Conservation (phyloP, 495 filamentous ascomycete species). For the Aspergillus sparsus region DNA sequence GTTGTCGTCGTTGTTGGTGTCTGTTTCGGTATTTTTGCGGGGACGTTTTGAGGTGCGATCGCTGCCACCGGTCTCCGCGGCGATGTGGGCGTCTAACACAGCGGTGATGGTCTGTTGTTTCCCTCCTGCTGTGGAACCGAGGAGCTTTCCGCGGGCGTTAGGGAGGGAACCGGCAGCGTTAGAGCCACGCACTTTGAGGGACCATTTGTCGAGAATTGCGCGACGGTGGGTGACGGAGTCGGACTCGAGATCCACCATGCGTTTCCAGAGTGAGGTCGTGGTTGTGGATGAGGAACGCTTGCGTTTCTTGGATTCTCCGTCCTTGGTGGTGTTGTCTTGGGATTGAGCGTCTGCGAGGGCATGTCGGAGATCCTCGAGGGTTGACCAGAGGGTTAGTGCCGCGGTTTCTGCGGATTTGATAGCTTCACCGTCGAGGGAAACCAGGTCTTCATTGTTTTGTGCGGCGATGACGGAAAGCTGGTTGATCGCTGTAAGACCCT, state of each 20-base stretch:
- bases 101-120: slow-evolving; percentile 65
- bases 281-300: slow-evolving; percentile 52
- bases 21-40: slow-evolving; percentile 21
- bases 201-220: slow-evolving; percentile 50
- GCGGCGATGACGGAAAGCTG: slow-evolving; percentile 53
- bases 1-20: slow-evolving; percentile 11
- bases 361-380: slow-evolving; percentile 70
- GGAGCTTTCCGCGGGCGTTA: slow-evolving; percentile 47
- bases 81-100: slow-evolving; percentile 73
- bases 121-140: slow-evolving; percentile 33
- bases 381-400: slow-evolving; percentile 85
- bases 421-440: slow-evolving; percentile 41
- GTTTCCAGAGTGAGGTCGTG: slow-evolving; percentile 65
- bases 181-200: slow-evolving; percentile 52
- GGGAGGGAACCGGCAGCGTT: slow-evolving; percentile 32
- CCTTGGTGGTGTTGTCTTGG: slow-evolving; percentile 26
- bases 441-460: slow-evolving; percentile 30
- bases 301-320: slow-evolving; percentile 55
- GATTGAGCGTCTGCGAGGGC: slow-evolving; percentile 55
- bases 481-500: slow-evolving; percentile 79
- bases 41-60: slow-evolving; percentile 65
- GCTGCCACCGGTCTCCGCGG: slow-evolving; percentile 51
- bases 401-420: slow-evolving; percentile 81
- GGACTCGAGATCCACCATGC: slow-evolving; percentile 67
- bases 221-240: slow-evolving; percentile 46